Percentiles rank a stretch among this genome's conserved stretches.
phyloP scores from a whole-genome alignment of 495 filamentous ascomycete genomes.

The Lasiosphaeria ovina region DNA sequence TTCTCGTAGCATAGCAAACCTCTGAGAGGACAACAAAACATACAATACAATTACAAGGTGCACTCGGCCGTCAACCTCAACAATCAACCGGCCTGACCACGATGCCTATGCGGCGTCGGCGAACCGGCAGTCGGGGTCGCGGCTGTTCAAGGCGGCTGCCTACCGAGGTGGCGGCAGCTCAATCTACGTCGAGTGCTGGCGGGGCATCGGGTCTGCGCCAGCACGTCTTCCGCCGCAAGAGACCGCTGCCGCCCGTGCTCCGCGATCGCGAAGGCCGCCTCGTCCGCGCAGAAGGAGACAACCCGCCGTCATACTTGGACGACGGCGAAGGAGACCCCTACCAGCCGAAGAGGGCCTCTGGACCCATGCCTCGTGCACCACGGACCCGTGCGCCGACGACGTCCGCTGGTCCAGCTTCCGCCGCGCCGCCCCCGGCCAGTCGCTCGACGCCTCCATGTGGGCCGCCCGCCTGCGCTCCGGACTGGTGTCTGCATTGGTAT shows the following conservation, averaged over 20 bases:
- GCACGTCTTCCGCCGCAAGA: conserved; percentile 10
- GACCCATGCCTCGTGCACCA: background rate
- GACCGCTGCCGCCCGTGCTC: background rate
- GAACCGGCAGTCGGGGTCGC: conserved; percentile 18
- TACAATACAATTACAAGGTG: too few species aligned
- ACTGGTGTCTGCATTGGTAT: conserved; percentile 29
- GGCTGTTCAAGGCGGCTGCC: conserved; percentile 29
- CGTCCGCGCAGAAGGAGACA: too few species aligned
- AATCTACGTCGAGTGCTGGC: conserved; percentile 29
- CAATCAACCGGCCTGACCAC: background rate
- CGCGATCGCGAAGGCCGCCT: background rate
- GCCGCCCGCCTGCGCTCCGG: conserved; percentile 16
- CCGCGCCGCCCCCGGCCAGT: background rate
- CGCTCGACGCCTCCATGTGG: conserved; percentile 10
- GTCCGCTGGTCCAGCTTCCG: background rate
- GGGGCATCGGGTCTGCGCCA: conserved; percentile 7
- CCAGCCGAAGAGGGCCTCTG: background rate
- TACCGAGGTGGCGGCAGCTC: conserved; percentile 27
- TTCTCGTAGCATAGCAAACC: background rate
- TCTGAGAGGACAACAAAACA: too few species aligned
- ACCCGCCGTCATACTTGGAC: too few species aligned
- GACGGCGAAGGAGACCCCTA: too few species aligned
- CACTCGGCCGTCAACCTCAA: background rate
- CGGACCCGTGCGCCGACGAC: background rate
- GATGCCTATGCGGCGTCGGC: conserved; percentile 6